phyloP scores from a whole-genome alignment of 179 eudicot species.

The Silene coronaria region DNA sequence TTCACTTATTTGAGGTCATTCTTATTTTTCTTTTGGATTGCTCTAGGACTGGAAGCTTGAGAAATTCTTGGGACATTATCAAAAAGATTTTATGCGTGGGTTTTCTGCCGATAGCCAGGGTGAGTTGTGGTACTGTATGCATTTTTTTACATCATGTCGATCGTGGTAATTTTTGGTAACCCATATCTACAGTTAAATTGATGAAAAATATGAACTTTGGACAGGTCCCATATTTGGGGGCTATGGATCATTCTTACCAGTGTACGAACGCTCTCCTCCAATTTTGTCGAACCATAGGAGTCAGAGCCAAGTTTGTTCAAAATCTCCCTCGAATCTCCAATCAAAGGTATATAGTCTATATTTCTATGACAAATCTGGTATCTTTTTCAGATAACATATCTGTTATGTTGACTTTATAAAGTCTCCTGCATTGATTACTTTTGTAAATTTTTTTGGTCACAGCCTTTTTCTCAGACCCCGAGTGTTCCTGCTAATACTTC shows the following conservation, averaged over 20 bases:
- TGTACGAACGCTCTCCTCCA: constrained; percentile 34
- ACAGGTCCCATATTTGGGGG: constrained; percentile 40
- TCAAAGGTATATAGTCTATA: constrained; percentile 20
- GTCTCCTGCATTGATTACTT: neutral
- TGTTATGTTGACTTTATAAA: neutral
- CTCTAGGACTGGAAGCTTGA: constrained; percentile 33
- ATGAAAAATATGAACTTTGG: constrained; percentile 1
- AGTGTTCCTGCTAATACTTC: constrained; percentile 12
- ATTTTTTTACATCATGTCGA: neutral
- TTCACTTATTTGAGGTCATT: constrained; percentile 1
- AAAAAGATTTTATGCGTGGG: constrained; percentile 34
- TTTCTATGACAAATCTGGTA: no score
- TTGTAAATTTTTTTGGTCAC: constrained; percentile 10
- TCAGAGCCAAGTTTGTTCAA: constrained; percentile 19
- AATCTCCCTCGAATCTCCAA: constrained; percentile 25
- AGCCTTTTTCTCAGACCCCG: constrained; percentile 19
- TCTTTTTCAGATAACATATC: neutral
- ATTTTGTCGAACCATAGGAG: constrained; percentile 15
- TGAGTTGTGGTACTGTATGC: constrained; percentile 21
- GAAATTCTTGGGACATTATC: constrained; percentile 33
- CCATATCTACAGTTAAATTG: constrained; percentile 1
- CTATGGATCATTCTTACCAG: constrained; percentile 44
- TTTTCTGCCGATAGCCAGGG: constrained; percentile 29
- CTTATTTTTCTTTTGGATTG: neutral
- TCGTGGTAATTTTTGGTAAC: neutral